phyloP scores from a whole-genome alignment of 768 basidiomycete genomes.

The Omphalotus guepiniiformis region DNA sequence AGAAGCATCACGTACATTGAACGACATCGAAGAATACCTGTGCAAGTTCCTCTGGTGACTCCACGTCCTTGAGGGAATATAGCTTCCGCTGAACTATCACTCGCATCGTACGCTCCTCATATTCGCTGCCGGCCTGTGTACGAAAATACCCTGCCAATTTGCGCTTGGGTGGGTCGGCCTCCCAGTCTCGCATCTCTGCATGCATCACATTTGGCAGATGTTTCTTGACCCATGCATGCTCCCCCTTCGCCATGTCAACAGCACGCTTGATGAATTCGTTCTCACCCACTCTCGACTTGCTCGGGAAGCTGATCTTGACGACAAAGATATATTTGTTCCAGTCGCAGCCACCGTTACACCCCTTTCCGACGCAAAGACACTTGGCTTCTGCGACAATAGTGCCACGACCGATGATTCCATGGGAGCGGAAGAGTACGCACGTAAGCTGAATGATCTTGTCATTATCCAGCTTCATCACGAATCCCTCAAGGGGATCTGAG shows the following conservation, averaged over 20 bases:
- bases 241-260: not conserved
- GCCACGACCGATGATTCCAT: not conserved
- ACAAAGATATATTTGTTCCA: not conserved
- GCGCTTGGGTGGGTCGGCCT: too few relatives aligned
- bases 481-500: too few relatives aligned
- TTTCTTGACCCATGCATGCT: slow-evolving; percentile 3
- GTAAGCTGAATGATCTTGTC: not conserved
- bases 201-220: slow-evolving; percentile 1
- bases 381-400: not conserved
- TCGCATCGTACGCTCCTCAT: too few relatives aligned
- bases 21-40: too few relatives aligned
- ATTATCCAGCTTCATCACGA: too few relatives aligned
- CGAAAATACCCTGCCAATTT: too few relatives aligned
- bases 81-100: too few relatives aligned
- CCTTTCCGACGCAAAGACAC: not conserved
- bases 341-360: not conserved
- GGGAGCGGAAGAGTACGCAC: not conserved
- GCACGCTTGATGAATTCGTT: not conserved
- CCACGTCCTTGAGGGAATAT: too few relatives aligned
- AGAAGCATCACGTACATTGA: too few relatives aligned
- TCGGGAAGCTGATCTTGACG: slow-evolving; percentile 4
- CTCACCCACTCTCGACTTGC: not conserved
- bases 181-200: too few relatives aligned
- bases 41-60: too few relatives aligned
- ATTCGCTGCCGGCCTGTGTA: too few relatives aligned